Conservation (phyloP, 768 basidiomycete genomes). For the Daedaleopsis nitida region DNA sequence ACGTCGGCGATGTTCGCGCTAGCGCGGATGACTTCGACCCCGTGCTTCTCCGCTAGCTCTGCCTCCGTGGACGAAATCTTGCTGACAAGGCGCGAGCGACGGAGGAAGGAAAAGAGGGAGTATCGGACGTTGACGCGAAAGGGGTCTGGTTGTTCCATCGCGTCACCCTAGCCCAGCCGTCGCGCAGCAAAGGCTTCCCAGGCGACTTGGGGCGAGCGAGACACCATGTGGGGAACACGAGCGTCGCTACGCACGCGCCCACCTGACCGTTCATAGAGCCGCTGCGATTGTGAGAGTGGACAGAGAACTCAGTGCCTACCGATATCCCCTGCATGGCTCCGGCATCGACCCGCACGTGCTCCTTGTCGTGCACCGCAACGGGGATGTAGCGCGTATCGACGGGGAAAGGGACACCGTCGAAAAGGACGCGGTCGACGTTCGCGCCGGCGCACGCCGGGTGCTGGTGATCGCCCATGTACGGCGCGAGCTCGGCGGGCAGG, state of each 20-base stretch:
- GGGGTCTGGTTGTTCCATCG: constrained; percentile 58
- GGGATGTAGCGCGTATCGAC: constrained; percentile 50
- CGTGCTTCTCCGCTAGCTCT: constrained; percentile 37
- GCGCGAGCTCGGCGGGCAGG: constrained; percentile 46
- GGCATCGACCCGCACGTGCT: constrained; percentile 51
- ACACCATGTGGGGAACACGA: constrained; percentile 62
- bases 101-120: constrained; percentile 47
- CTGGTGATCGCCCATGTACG: constrained; percentile 44
- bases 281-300: constrained; percentile 64
- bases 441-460: constrained; percentile 52
- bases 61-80: constrained; percentile 37
- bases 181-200: constrained; percentile 33
- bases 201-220: constrained; percentile 45
- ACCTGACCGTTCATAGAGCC: constrained; percentile 58
- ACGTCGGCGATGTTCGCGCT: constrained; percentile 49
- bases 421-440: constrained; percentile 51
- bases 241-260: constrained; percentile 50
- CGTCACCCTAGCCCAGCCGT: constrained; percentile 56
- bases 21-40: constrained; percentile 50
- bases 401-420: constrained; percentile 57
- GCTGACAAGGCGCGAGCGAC: constrained; percentile 46
- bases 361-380: constrained; percentile 37
- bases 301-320: constrained; percentile 61
- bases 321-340: constrained; percentile 65
- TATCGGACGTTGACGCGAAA: constrained; percentile 56